phyloP scores from a whole-genome alignment of 495 filamentous ascomycete genomes.

The Aspergillus ellipticus region DNA sequence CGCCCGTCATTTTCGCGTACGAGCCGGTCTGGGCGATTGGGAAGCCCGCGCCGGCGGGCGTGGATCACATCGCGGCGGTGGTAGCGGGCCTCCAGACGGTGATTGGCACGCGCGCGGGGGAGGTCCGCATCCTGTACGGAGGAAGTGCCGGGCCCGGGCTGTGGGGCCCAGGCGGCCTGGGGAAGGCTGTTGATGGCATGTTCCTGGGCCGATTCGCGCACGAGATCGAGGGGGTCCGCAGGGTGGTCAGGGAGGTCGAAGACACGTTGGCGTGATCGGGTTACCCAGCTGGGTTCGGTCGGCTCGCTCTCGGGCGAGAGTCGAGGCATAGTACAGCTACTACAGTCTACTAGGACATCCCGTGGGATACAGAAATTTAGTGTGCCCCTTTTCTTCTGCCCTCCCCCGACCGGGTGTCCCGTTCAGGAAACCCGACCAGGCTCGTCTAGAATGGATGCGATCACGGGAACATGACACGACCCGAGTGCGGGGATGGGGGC shows the following conservation, averaged over 20 bases:
- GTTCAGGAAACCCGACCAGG: neutral
- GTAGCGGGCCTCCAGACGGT: conserved; percentile 54
- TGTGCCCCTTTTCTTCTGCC: neutral
- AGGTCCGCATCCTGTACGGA: conserved; percentile 69
- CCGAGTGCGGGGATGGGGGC: neutral
- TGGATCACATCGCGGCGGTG: conserved; percentile 70
- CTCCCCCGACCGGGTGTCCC: neutral
- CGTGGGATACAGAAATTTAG: neutral
- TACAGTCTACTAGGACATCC: neutral
- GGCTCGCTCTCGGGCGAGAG: neutral
- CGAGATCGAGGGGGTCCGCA: conserved; percentile 61
- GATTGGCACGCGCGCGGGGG: conserved; percentile 40
- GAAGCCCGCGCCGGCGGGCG: conserved; percentile 62
- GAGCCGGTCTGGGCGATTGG: conserved; percentile 92
- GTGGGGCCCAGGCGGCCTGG: conserved; percentile 56
- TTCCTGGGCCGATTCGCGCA: conserved; percentile 82
- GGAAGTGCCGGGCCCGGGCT: conserved; percentile 76
- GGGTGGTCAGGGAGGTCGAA: conserved; percentile 66
- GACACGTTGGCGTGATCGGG: conserved; percentile 26
- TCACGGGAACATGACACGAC: too few relatives aligned
- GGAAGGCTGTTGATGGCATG: conserved; percentile 71
- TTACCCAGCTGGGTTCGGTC: neutral
- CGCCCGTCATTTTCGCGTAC: conserved; percentile 77
- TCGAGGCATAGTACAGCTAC: neutral
- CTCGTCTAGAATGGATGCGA: neutral